Base-by-base conservation (phyloP, 305 asterid genomes). In the Solanum hybrid region DNA sequence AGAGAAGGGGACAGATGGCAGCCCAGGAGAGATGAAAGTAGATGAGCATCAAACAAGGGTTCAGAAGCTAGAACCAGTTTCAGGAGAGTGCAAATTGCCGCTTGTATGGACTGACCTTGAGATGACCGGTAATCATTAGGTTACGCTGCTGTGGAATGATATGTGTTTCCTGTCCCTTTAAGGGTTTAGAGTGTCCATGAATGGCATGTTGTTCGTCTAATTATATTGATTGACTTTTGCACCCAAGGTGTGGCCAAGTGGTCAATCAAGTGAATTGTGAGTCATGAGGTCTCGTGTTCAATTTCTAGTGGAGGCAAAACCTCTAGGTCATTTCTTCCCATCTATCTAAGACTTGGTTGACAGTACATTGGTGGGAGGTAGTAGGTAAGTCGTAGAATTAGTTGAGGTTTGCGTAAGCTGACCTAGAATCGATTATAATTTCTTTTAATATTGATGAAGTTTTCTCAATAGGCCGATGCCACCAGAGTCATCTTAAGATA, bases 81-180 rank as follows among this genome's bases (percentile, higher is more conserved):
- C 85, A 26, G 85, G 89, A 66, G 89, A 89, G 77, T 96, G 88
- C 93, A 95, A 51, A 93, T 91, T 95, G 96, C 99, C 99, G 45
- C 99, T 97, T 66, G 98, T 97, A 89, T 97, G 99, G 99, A 93
- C 96, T 92, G 99, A 97, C 93, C 95, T 97, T 91, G 99, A 97
- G 92, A 96, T 97, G 99, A 96, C 98, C 73, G 99, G 99, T 94
- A 88, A 91, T 93, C 56, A 89, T 88, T 69, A 36, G 85, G 85
- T 78, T 45, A n/a, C 4, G 17, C 85, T 79, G 24, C 35, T 38
- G 35, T 79, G 86, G n/a, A 78, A 35, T 36, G 85, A 35, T 56
- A 56, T 78, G 26, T 78, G 85, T 60, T 60, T 36, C 22, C 32
- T 78, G 56, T 37, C 85, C 51, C 85, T 17, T 56, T 56, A 56